Evolutionary conservation across 306 rosid species (phyloP), one percentile per base, ranked within the genome.

Genomic region (Prunus fruticosa): DNA sequence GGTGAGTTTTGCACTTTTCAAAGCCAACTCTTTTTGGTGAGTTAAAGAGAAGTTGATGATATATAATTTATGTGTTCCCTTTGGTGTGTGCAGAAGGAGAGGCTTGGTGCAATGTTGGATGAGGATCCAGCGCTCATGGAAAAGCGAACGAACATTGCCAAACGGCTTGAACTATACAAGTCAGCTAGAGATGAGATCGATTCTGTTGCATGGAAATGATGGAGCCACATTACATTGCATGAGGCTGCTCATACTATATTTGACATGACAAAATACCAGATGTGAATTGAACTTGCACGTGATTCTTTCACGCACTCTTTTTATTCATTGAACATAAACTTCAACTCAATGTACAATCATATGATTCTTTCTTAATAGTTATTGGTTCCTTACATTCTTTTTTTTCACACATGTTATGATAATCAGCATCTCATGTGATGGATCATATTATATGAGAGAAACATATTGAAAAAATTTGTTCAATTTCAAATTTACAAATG

Each of bases 131-230:
- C 95, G 7, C 91, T 96, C 71, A 92, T 91, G 98, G 98, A 96
- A 70, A 92, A 76, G 85, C 91, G 99, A 81, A 51, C 69, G 7
- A 80, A 84, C 79, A 83, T 96, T 60, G 97, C 96, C 12, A 96
- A 91, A 82, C 87, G 99, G 78, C 98, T 96, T 51, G 96, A 96
- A 56, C 86, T 96, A 67, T 96, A 96, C 88, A 91, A 96, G 89
- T 96, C 96, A 57, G 99, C 99, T 38, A 87, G 96, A 84, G 99
- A 96, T 58, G 99, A 92, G 82, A 96, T 96, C 49, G 98, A 96
- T 57, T 79, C 96, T 4, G 99, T 96, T 47, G 96, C 97, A 54
- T 96, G 99, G 99, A 96, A 87, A 86, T 96, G 71, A 82, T 81
- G 62, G 11, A 51, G 71, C 70, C 73, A 18, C 52, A 27, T 28